Evolutionary conservation across 2,329 filamentous ascomycete species (phyloP), one percentile per base, ranked within the genome.

Genomic region (Mariannaea elegans): DNA sequence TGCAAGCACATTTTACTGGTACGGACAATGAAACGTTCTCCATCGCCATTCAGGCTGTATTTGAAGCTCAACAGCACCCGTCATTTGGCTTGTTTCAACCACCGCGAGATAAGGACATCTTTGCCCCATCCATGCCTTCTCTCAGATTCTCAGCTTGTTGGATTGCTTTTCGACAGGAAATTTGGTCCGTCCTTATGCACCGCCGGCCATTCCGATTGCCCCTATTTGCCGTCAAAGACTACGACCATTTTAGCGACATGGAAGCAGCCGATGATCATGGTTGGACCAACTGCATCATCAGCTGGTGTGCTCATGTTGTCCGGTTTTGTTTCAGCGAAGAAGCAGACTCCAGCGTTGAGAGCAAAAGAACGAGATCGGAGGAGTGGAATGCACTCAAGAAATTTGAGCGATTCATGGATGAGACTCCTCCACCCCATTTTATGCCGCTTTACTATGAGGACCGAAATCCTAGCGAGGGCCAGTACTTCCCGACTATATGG

Each of bases 171-270:
- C 56, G 62, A 0, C 62, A 64, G 21, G 62, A 64, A 18, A 63
- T 64, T 1, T 64, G 62, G 62, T 50, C 52, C 14, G 62, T 64
- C 12, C 47, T 64, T 4, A 61, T 60, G 8, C 53, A 64, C 13
- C 56, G 56, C 2, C 48, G 62, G 7, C 60, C 62, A 2, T 64
- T 64, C 7, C 41, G 62, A 4, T 34, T 64, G 3, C 62, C 60
- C n/a, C 57, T 62, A 7, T 34, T 60, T 13, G 39, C 60, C 1
- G 36, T 62, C 8, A 38, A 39, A 12, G 53, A 63, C 31, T 64
- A 64, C 3, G 54, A 44, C 36, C 45, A 45, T 19, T 55, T 64
- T 18, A 47, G 57, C 9, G 56, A 59, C 7, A 53, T 42, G 5
- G 12, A 29, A 13, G 21, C 46, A 3, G 42, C 57, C 2, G 60